phyloP scores from a whole-genome alignment of 164 flowering plant species.

The Nymphaea colorata region DNA sequence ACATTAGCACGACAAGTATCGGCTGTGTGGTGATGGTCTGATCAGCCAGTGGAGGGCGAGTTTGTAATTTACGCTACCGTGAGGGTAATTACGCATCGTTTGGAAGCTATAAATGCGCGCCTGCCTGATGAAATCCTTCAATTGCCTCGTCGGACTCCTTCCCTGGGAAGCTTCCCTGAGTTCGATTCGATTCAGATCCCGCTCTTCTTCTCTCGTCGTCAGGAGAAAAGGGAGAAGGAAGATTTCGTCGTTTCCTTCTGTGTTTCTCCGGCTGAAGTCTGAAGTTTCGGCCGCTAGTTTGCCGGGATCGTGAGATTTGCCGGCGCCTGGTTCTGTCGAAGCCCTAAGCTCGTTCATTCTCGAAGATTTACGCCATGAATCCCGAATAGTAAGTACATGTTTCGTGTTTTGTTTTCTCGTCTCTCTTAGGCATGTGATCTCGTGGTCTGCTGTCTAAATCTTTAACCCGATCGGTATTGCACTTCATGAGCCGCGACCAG shows the following conservation, averaged over 20 bases:
- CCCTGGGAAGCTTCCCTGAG: background rate
- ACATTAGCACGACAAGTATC: too few relatives aligned
- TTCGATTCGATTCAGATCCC: background rate
- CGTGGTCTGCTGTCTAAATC: background rate
- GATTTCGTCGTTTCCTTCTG: background rate
- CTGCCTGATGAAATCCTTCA: too few relatives aligned
- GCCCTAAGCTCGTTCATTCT: background rate
- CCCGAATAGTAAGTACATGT: slow-evolving; percentile 1
- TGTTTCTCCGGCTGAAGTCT: background rate
- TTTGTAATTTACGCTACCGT: too few relatives aligned
- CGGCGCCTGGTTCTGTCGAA: background rate
- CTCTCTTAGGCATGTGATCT: background rate
- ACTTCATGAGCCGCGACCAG: too few relatives aligned
- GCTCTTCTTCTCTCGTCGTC: background rate
- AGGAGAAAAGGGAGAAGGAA: background rate
- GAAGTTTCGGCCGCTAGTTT: background rate
- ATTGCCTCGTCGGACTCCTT: background rate
- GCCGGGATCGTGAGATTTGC: background rate
- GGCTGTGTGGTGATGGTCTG: too few relatives aligned
- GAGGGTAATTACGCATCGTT: too few relatives aligned
- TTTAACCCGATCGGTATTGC: too few relatives aligned
- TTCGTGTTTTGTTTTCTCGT: background rate
- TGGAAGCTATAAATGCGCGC: too few relatives aligned
- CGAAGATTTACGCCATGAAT: background rate
- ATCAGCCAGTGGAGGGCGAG: too few relatives aligned